phyloP scores from a whole-genome alignment of 805 yeast genomes.

The Cyberlindnera xishuangbannaensis region DNA sequence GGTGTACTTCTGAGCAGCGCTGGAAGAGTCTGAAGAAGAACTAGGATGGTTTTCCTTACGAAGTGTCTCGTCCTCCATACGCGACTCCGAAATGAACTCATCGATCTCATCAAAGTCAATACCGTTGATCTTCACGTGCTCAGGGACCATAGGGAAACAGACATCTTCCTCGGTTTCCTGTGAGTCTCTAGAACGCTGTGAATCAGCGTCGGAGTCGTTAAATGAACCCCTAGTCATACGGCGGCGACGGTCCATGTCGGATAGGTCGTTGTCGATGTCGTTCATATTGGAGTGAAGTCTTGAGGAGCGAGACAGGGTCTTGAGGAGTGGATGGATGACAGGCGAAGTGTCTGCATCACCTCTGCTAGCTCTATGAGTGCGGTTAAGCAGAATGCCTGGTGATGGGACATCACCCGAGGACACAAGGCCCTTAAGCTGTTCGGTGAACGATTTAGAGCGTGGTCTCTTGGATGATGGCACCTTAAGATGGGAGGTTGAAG shows the following conservation, averaged over 20 bases:
- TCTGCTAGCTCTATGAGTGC: slow-evolving; percentile 20
- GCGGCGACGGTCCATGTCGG: slow-evolving; percentile 30
- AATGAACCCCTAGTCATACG: slow-evolving; percentile 28
- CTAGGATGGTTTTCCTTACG: slow-evolving; percentile 16
- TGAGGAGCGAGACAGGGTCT: slow-evolving; percentile 18
- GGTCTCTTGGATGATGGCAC: slow-evolving; percentile 17
- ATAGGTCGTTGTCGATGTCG: no score
- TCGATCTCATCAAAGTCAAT: slow-evolving; percentile 90
- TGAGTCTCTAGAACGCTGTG: slow-evolving; percentile 69
- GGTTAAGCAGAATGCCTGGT: slow-evolving; percentile 28
- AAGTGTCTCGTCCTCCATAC: slow-evolving; percentile 39
- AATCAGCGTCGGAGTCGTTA: slow-evolving; percentile 59
- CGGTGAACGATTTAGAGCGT: slow-evolving; percentile 32
- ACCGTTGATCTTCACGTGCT: slow-evolving; percentile 58
- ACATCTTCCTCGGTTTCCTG: slow-evolving; percentile 97
- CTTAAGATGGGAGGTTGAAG: no score
- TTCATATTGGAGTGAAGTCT: no score
- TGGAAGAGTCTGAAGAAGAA: slow-evolving; percentile 34
- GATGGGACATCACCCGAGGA: no score
- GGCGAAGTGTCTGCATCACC: slow-evolving; percentile 19
- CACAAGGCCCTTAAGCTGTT: no score
- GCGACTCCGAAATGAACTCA: slow-evolving; percentile 62
- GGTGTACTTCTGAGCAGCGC: slow-evolving; percentile 59
- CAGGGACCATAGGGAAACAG: slow-evolving; percentile 86
- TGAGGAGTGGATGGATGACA: slow-evolving; percentile 19